Evolutionary conservation across 306 rosid species (phyloP), one percentile per base, ranked within the genome.

Genomic region (Vigna hirtella): DNA sequence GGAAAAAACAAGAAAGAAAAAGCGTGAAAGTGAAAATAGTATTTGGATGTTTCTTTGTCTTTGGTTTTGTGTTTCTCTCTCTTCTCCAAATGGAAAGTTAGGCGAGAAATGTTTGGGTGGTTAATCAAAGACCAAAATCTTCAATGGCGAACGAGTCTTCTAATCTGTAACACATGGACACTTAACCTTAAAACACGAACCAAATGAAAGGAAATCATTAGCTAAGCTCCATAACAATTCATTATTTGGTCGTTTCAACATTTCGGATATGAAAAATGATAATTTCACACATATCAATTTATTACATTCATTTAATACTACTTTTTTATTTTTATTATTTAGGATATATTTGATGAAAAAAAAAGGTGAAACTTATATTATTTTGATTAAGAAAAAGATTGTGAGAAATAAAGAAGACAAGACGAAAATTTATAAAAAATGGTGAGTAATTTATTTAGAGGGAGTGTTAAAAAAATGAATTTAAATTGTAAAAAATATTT

Each of bases 61-160:
- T 36, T 9, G 28, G 12, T 34, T 56, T 32, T 79, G 68, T 43
- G 67, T 75, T 75, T 81, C 77, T 79, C 83, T 82, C 16, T 73
- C 81, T 58, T 76, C 77, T 79, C 53, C 76, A 79, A 74, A 85
- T 78, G 84, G 85, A 81, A 82, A 79, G 86, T 56, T 81, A 81
- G 51, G 83, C 43, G 88, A 88, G 85, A 79, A 83, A 71, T 77
- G 86, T 76, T 78, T 77, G 72, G 75, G 77, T 48, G 81, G 66
- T 66, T 47, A 77, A 85, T 74, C 83, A 66, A 83, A 45, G 20
- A 64, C 52, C 65, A 42, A 57, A 55, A 30, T 55, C 30, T 18
- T 8, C 1, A 66, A 64, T 17, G 40, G 45, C 50, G 88, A 85
- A 70, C 93, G 95, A 82, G 91, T 81, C 90, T 83, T 88, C 88